Conservation (phyloP, 2,329 filamentous ascomycete species). For the Xylaria hypoxylon region DNA sequence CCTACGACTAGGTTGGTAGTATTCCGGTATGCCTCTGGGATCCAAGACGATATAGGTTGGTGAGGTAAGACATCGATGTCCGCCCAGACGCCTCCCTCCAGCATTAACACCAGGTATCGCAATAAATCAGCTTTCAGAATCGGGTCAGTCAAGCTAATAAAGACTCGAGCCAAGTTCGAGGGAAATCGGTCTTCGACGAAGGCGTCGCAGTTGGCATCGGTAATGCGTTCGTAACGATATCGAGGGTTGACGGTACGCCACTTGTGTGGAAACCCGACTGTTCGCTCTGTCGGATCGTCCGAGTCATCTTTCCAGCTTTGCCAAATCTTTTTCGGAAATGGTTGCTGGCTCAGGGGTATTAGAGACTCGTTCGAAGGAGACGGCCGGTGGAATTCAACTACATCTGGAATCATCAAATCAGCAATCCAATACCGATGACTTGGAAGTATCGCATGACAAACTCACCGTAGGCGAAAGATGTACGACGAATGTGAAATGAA, state of each 20-base stretch:
- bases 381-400: not conserved
- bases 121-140: slow-evolving; percentile 71
- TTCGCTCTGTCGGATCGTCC: slow-evolving; percentile 46
- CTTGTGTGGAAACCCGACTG: slow-evolving; percentile 47
- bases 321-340: slow-evolving; percentile 49
- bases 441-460: not conserved
- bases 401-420: not conserved
- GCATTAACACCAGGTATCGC: slow-evolving; percentile 71
- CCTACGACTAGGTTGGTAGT: slow-evolving; percentile 75
- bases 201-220: slow-evolving; percentile 45
- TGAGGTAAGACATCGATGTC: slow-evolving; percentile 76
- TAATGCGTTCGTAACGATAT: slow-evolving; percentile 49
- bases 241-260: slow-evolving; percentile 44
- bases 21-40: slow-evolving; percentile 70
- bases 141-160: slow-evolving; percentile 60
- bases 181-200: slow-evolving; percentile 74
- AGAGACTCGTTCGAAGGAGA: not conserved
- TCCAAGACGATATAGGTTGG: slow-evolving; percentile 74
- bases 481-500: not conserved
- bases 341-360: not conserved
- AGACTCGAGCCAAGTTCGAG: slow-evolving; percentile 63
- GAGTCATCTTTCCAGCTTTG: slow-evolving; percentile 51
- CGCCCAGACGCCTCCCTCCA: slow-evolving; percentile 76
- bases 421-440: not conserved
- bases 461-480: not conserved